Conservation (phyloP, 306 rosid species). For the Cajanus cajan region DNA sequence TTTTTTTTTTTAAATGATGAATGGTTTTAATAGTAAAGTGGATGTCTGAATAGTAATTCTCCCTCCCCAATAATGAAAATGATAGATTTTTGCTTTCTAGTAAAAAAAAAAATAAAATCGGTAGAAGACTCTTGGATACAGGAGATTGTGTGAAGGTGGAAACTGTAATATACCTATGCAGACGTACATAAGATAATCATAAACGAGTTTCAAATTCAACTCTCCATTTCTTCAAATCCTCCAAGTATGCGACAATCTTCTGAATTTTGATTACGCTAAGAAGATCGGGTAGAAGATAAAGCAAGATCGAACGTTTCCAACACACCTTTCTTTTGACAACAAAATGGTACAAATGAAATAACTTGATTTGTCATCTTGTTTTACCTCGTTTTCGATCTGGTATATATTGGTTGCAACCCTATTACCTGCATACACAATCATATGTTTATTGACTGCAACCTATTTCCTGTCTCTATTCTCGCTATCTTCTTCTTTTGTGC, state of each 20-base stretch:
- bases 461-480: neutral
- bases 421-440: neutral
- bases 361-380: neutral
- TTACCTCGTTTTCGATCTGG: neutral
- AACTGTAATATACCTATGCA: neutral
- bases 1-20: too few species aligned
- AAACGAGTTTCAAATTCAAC: neutral
- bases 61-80: too few species aligned
- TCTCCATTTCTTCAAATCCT: neutral
- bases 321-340: neutral
- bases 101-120: too few species aligned
- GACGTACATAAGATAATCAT: neutral
- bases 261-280: neutral
- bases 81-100: too few species aligned
- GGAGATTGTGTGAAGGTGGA: neutral
- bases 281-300: neutral
- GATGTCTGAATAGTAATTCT: too few species aligned
- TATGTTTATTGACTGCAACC: neutral
- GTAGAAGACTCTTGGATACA: neutral
- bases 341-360: conserved; percentile 4
- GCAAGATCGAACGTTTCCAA: conserved; percentile 8
- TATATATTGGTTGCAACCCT: neutral
- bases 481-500: neutral
- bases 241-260: neutral
- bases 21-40: too few species aligned